Evolutionary conservation across 768 basidiomycete genomes (phyloP), one percentile per base, ranked within the genome.

Genomic region (Hericium coralloides): DNA sequence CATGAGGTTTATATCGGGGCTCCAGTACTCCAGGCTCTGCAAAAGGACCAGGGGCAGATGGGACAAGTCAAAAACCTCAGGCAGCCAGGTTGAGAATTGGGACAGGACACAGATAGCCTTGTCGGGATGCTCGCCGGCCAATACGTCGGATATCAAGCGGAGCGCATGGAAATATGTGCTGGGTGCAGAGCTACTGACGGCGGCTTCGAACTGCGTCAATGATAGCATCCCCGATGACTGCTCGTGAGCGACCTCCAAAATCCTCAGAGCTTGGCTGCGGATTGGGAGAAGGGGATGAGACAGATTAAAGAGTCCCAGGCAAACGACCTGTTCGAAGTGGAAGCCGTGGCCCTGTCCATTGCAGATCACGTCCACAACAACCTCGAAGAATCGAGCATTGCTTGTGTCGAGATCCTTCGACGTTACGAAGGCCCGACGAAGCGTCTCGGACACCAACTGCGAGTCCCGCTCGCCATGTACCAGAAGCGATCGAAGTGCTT

Each of bases 1-100:
- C 69, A 85, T 79, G 20, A 93, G 77, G 57, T 85, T 79, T 66
- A 95, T 80, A 64, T 83, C 82, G 10, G 83, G 76, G 38, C 92
- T 78, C 94, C 95, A 98, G 60, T 83, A 81, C 66, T 92, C 89
- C 56, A 97, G 69, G 64, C 86, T 83, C 67, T 89, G 85, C 2
- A 98, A 73, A 43, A 93, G 74, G 10, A 89, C 72, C 48, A 88
- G 69, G 10, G 75, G 76, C 71, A 63, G 79, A 66, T 60, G 76
- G 8, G 81, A 78, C n/a, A 70, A 66, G 49, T 74, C 74, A 58
- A 75, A 76, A 22, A 91, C 69, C 55, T 81, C 81, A 37, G 84
- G 80, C n/a, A 95, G 76, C 71, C 92, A 84, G 18, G 78, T 74
- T 0, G 87, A 79, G 51, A 92, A 78, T 63, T 93, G 85, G 0